Evolutionary conservation across 1,139 yeast genomes (phyloP).

Genomic region (Meyerozyma smithsonii): DNA sequence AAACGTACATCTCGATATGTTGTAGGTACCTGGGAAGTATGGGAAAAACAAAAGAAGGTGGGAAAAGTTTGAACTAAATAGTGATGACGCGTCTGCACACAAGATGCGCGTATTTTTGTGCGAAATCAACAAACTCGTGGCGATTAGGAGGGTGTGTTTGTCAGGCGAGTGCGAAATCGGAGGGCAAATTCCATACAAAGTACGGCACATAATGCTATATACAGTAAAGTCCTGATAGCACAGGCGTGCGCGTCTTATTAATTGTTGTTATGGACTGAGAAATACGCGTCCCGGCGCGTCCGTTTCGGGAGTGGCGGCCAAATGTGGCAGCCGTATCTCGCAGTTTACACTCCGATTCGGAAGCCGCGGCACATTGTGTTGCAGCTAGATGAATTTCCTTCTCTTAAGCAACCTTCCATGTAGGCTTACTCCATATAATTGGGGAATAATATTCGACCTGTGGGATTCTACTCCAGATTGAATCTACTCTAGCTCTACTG

Average conservation of each 20-base stretch:
- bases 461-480: too few species aligned
- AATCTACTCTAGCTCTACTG: too few species aligned
- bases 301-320: background rate
- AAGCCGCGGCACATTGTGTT: background rate
- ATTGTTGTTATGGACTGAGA: constrained; percentile 1
- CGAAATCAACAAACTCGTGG: background rate
- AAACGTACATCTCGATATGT: constrained; percentile 40
- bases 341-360: background rate
- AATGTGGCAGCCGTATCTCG: background rate
- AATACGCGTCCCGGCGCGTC: constrained; percentile 2
- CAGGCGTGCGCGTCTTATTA: constrained; percentile 1
- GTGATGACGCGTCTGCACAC: constrained; percentile 3
- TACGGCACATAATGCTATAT: background rate
- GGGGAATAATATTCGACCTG: too few species aligned
- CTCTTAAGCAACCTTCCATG: too few species aligned
- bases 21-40: background rate
- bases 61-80: background rate
- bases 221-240: background rate
- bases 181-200: constrained; percentile 1
- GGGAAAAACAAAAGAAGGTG: constrained; percentile 1
- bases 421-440: too few species aligned
- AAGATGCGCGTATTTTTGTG: background rate
- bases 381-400: too few species aligned
- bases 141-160: background rate
- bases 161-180: background rate